Conservation (phyloP, 257 asterid genomes). For the Scutellaria galericulata region DNA sequence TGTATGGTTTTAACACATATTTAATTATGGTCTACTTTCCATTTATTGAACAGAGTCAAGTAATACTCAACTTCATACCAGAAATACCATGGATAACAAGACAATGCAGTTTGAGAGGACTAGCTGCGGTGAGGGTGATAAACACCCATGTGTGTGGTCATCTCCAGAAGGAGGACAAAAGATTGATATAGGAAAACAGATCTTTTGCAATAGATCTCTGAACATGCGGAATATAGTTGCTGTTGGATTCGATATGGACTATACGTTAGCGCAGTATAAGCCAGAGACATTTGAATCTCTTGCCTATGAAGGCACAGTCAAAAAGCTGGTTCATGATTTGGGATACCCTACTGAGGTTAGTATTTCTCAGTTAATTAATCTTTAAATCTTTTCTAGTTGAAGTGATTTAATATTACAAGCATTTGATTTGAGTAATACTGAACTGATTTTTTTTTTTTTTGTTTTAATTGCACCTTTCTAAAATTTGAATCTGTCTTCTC, state of each 20-base stretch:
- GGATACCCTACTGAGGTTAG: constrained; percentile 91
- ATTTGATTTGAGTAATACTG: constrained; percentile 13
- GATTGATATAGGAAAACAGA: constrained; percentile 72
- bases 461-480: constrained; percentile 16
- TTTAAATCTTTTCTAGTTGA: constrained; percentile 18
- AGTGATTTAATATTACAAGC: constrained; percentile 33
- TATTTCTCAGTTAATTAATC: constrained; percentile 23
- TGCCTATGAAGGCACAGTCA: constrained; percentile 90
- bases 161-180: constrained; percentile 77
- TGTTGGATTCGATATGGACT: constrained; percentile 98
- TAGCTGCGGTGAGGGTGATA: constrained; percentile 44
- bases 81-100: constrained; percentile 59
- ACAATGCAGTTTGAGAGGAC: constrained; percentile 47
- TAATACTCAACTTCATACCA: constrained; percentile 44
- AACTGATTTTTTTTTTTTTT: neutral
- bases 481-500: constrained; percentile 23
- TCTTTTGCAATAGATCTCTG: constrained; percentile 92
- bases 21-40: constrained; percentile 2
- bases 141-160: constrained; percentile 65
- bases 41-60: constrained; percentile 49
- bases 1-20: constrained; percentile 18
- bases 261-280: constrained; percentile 92
- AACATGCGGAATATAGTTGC: constrained; percentile 91
- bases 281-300: constrained; percentile 95
- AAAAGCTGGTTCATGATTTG: constrained; percentile 83